Evolutionary conservation across 306 rosid genomes (phyloP).

Genomic region (Malus sylvestris): DNA sequence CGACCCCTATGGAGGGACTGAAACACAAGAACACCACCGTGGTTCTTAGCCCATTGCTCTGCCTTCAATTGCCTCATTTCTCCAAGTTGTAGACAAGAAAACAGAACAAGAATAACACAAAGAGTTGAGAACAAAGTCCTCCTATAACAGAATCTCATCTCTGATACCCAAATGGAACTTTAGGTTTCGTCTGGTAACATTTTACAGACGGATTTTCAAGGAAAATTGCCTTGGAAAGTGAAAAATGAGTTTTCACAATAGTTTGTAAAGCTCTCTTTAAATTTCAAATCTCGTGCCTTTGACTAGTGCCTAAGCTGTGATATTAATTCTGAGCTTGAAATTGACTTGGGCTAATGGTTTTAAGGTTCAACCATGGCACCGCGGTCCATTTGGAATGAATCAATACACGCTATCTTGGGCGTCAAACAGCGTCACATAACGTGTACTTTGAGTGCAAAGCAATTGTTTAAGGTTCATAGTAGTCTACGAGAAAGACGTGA

Average conservation of each 20-base stretch:
- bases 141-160: neutral
- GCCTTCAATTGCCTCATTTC: too few relatives aligned
- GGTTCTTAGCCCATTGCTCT: slow-evolving; percentile 22
- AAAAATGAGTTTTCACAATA: neutral
- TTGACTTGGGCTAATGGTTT: slow-evolving; percentile 29
- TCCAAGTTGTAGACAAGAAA: too few relatives aligned
- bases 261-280: neutral
- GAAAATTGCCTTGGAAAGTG: too few relatives aligned
- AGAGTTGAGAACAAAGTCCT: neutral
- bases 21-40: slow-evolving; percentile 26
- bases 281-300: neutral
- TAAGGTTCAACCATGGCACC: neutral
- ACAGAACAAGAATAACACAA: neutral
- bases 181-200: too few relatives aligned
- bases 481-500: too few relatives aligned
- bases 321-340: neutral
- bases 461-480: neutral
- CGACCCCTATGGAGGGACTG: slow-evolving; percentile 38
- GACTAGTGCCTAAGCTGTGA: neutral
- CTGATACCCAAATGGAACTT: too few relatives aligned
- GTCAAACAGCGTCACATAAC: neutral
- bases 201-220: too few relatives aligned
- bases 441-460: neutral
- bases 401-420: slow-evolving; percentile 14
- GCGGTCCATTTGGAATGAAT: slow-evolving; percentile 4